Evolutionary conservation across 768 basidiomycete species (phyloP).

Genomic region (Galerina marginata): DNA sequence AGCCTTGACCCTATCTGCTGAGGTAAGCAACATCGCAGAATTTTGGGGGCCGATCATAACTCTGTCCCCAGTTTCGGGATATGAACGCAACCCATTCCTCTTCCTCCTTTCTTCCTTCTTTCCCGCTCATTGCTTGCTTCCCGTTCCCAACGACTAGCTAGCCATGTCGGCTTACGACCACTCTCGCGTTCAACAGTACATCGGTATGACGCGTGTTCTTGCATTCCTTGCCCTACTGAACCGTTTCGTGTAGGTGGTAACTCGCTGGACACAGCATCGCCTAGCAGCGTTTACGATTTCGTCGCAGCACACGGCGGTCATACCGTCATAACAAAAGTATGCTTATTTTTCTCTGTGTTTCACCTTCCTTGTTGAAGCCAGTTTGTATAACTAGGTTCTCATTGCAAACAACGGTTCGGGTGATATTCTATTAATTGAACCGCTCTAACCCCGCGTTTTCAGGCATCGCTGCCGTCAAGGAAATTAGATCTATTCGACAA

Average conservation of each 20-base stretch:
- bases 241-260: slow-evolving; percentile 75
- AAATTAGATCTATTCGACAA: slow-evolving; percentile 98
- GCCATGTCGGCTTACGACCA: slow-evolving; percentile 60
- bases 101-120: slow-evolving; percentile 19
- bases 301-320: slow-evolving; percentile 92
- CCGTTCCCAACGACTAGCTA: slow-evolving; percentile 21
- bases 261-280: slow-evolving; percentile 81
- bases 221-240: slow-evolving; percentile 10
- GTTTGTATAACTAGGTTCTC: slow-evolving; percentile 67
- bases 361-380: slow-evolving; percentile 10
- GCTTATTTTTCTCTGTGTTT: slow-evolving; percentile 22
- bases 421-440: background rate
- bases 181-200: slow-evolving; percentile 58
- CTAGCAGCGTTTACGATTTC: slow-evolving; percentile 86
- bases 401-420: slow-evolving; percentile 94
- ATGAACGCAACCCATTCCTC: slow-evolving; percentile 26
- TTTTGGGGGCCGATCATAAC: slow-evolving; percentile 51
- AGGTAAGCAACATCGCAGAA: slow-evolving; percentile 40
- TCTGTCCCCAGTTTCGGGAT: slow-evolving; percentile 43
- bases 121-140: slow-evolving; percentile 21
- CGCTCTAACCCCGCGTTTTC: slow-evolving; percentile 17
- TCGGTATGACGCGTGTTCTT: slow-evolving; percentile 39
- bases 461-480: slow-evolving; percentile 99
- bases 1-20: slow-evolving; percentile 26
- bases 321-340: slow-evolving; percentile 97